These are phyloP conservation scores for Cryphonectria nitschkei DNA, from an alignment of 2,329 filamentous ascomycete species.

Conservation along the genomic window DNA sequence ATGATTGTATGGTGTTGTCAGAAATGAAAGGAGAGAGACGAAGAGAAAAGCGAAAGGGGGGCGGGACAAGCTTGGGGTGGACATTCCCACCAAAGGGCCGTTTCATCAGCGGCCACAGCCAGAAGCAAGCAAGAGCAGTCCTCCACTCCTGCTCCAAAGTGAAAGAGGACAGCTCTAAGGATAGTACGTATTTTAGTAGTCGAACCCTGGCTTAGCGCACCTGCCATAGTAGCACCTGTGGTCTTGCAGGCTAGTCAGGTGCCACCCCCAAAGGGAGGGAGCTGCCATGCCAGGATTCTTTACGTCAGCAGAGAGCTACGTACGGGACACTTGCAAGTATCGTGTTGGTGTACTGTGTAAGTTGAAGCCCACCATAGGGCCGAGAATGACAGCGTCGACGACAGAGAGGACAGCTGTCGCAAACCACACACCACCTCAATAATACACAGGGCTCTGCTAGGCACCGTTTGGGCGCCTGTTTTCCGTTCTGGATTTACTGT, in stretches of 20 bases:
- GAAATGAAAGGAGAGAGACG: constrained; percentile 1
- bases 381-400: constrained; percentile 10
- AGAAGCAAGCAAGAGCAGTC: background rate
- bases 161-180: constrained; percentile 8
- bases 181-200: background rate
- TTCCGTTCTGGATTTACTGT: background rate
- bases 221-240: constrained; percentile 1
- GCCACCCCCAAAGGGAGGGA: constrained; percentile 5
- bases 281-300: background rate
- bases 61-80: constrained; percentile 10
- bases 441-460: background rate
- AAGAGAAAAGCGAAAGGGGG: constrained; percentile 15
- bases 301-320: constrained; percentile 16
- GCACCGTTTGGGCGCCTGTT: background rate
- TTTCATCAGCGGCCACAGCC: constrained; percentile 13
- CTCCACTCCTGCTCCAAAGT: background rate
- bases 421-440: background rate
- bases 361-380: constrained; percentile 19
- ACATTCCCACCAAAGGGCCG: constrained; percentile 2
- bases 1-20: constrained; percentile 11
- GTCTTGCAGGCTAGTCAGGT: constrained; percentile 3
- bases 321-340: constrained; percentile 1
- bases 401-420: constrained; percentile 18
- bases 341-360: constrained; percentile 7
- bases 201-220: constrained; percentile 7